These are phyloP conservation scores for Geranium rotundifolium DNA, from an alignment of 345 rosid species.

Conservation along the genomic window DNA sequence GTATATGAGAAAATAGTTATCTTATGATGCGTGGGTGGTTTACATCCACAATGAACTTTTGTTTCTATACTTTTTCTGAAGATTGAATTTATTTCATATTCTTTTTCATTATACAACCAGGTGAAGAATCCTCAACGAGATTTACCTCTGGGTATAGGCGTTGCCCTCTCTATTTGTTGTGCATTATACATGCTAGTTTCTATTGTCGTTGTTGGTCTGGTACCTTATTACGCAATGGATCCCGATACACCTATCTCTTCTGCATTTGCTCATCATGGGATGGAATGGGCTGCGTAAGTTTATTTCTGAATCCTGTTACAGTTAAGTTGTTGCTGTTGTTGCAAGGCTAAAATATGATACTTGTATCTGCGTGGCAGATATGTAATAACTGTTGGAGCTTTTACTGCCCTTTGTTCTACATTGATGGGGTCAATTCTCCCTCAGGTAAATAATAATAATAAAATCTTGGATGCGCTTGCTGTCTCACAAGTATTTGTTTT, in stretches of 20 bases:
- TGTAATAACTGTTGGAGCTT: slow-evolving; percentile 76
- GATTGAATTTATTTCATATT: too few relatives aligned
- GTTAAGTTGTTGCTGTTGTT: neutral
- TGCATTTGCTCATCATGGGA: slow-evolving; percentile 76
- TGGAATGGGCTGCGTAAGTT: slow-evolving; percentile 98
- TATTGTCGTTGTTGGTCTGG: slow-evolving; percentile 77
- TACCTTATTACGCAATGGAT: slow-evolving; percentile 89
- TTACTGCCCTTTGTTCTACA: slow-evolving; percentile 91
- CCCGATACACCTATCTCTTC: slow-evolving; percentile 98
- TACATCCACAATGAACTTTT: too few relatives aligned
- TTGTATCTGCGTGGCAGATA: slow-evolving; percentile 33
- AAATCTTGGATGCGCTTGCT: too few relatives aligned
- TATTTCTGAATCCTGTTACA: neutral
- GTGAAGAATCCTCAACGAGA: slow-evolving; percentile 97
- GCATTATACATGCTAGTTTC: slow-evolving; percentile 89
- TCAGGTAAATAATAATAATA: slow-evolving; percentile 42
- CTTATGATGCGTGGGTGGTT: too few relatives aligned
- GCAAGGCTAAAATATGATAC: neutral
- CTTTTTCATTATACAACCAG: slow-evolving; percentile 19
- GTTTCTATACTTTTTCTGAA: too few relatives aligned
- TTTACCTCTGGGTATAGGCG: slow-evolving; percentile 87
- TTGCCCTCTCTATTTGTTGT: slow-evolving; percentile 78
- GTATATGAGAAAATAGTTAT: slow-evolving; percentile 15
- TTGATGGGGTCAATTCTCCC: slow-evolving; percentile 94
- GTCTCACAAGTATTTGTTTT: too few relatives aligned